Evolutionary conservation across 2,329 filamentous ascomycete genomes (phyloP).

Genomic region (Neopestalotiopsis clavispora): DNA sequence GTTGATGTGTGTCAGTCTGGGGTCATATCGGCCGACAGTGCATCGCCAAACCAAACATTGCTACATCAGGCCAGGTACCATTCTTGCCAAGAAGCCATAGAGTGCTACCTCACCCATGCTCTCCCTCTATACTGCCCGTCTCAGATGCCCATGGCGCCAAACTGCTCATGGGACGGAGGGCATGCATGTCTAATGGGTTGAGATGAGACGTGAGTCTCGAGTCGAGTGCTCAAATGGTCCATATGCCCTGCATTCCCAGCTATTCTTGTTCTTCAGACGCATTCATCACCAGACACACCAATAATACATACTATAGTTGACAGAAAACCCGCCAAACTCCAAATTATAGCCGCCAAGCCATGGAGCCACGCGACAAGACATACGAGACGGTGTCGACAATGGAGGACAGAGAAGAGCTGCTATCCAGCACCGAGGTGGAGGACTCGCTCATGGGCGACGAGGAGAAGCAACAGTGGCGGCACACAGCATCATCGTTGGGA

Average conservation of each 20-base stretch:
- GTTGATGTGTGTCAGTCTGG: constrained; percentile 10
- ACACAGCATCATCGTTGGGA: constrained; percentile 4
- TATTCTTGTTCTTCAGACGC: neutral
- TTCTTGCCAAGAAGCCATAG: neutral
- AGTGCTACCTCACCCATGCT: neutral
- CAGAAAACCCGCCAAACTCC: neutral
- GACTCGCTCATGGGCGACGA: constrained; percentile 40
- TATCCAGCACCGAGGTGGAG: constrained; percentile 39
- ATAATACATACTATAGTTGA: neutral
- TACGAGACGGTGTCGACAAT: constrained; percentile 30
- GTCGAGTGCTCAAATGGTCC: too few relatives aligned
- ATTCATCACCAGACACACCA: neutral
- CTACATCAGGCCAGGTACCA: neutral
- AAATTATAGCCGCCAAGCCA: neutral
- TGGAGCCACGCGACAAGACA: constrained; percentile 21
- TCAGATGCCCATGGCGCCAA: constrained; percentile 9
- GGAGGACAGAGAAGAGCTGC: constrained; percentile 34
- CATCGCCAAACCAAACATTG: constrained; percentile 15
- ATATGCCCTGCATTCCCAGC: neutral
- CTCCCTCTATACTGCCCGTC: neutral
- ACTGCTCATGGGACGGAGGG: neutral
- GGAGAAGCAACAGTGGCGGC: constrained; percentile 36
- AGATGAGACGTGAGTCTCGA: neutral
- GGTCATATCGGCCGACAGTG: constrained; percentile 1
- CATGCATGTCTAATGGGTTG: neutral